Evolutionary conservation across 768 basidiomycete genomes (phyloP).

Genomic region (Xerocomellus amylosporus): DNA sequence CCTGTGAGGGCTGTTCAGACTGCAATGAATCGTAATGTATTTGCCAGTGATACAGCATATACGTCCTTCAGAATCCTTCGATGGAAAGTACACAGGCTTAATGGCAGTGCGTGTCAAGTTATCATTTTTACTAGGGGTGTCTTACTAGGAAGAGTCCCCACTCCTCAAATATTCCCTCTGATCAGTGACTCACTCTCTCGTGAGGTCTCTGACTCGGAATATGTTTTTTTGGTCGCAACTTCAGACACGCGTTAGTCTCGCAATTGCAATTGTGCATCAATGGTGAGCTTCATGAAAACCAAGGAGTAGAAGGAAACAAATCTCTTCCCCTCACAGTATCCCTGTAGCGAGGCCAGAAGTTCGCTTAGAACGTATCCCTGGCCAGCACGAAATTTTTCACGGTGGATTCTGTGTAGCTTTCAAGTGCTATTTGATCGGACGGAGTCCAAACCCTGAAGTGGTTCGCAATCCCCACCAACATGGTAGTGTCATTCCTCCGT

Average conservation of each 20-base stretch:
- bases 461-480: neutral
- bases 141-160: too few species aligned
- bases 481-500: neutral
- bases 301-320: neutral
- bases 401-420: conserved; percentile 9
- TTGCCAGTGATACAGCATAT: neutral
- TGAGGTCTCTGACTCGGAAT: neutral
- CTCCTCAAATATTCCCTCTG: too few species aligned
- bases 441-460: conserved; percentile 6
- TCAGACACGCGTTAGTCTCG: neutral
- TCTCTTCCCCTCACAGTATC: neutral
- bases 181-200: neutral
- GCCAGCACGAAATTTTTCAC: conserved; percentile 1
- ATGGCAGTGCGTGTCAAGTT: too few species aligned
- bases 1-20: neutral
- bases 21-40: neutral
- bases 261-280: neutral
- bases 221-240: conserved; percentile 2
- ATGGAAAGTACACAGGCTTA: neutral
- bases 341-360: neutral
- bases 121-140: too few species aligned
- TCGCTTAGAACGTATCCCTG: conserved; percentile 11
- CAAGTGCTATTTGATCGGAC: conserved; percentile 5
- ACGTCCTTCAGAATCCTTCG: neutral
- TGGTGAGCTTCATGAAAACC: neutral